Conservation (phyloP, 2,329 filamentous ascomycete genomes). For the Hypoxylon sp. region DNA sequence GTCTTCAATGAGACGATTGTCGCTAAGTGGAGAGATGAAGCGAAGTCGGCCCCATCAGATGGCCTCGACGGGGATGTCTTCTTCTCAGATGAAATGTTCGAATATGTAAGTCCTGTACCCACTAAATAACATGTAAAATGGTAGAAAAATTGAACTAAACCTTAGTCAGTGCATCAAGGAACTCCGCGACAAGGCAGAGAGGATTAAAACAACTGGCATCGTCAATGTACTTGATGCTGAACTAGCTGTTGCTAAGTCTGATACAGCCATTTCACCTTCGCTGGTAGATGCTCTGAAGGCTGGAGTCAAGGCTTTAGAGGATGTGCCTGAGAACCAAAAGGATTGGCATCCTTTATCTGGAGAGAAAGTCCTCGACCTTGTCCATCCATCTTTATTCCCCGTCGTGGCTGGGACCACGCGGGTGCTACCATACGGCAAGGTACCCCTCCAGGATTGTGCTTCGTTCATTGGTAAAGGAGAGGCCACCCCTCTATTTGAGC, state of each 20-base stretch:
- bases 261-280: slow-evolving; percentile 58
- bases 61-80: slow-evolving; percentile 44
- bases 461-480: slow-evolving; percentile 52
- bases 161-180: slow-evolving; percentile 57
- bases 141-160: neutral
- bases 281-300: slow-evolving; percentile 60
- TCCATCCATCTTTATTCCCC: slow-evolving; percentile 76
- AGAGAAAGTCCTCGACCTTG: slow-evolving; percentile 71
- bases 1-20: slow-evolving; percentile 47
- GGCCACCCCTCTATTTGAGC: slow-evolving; percentile 32
- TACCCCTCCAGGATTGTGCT: slow-evolving; percentile 54
- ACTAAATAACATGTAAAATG: neutral
- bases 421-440: slow-evolving; percentile 57
- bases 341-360: slow-evolving; percentile 75
- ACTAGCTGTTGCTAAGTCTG: slow-evolving; percentile 66
- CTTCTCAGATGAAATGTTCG: slow-evolving; percentile 57
- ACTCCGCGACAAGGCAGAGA: slow-evolving; percentile 62
- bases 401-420: slow-evolving; percentile 67
- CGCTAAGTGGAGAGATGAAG: slow-evolving; percentile 45
- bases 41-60: slow-evolving; percentile 13
- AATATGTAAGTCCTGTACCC: slow-evolving; percentile 51
- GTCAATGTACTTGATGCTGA: slow-evolving; percentile 61
- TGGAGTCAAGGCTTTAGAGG: slow-evolving; percentile 64
- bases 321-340: slow-evolving; percentile 63
- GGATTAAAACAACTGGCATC: slow-evolving; percentile 57